Evolutionary conservation across 805 yeast genomes (phyloP), one percentile per base, ranked within the genome.

Genomic region (Candida sithepensis): DNA sequence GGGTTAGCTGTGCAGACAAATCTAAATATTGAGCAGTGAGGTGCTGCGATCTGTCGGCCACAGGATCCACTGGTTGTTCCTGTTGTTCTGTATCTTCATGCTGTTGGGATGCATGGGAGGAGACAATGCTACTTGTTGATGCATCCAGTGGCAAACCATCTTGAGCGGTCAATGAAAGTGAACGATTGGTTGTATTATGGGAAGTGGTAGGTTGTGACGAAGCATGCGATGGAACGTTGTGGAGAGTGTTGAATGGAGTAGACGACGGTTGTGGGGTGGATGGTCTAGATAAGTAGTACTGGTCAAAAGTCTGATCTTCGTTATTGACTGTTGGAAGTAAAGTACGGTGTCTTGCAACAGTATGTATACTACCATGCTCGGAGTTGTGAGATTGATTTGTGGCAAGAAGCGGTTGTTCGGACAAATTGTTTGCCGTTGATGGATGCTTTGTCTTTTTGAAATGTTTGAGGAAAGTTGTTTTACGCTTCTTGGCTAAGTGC

Each of bases 21-120:
- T 44, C 21, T 13, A 30, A 23, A 33, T 46, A 44, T 30, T 54
- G 41, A 16, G 43, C 47, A n/a, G 50, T 43, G 21, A 51, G 52
- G 4, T 42, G 34, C 5, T 36, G 21, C n/a, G 40, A 28, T 21
- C 49, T 43, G 12, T 10, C 28, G 8, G 36, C 30, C 10, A 24
- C 12, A 19, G 36, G 48, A 26, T 41, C 22, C 10, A 34, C 44
- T 3, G 8, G 30, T 26, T 26, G 30, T 12, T 32, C 18, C 16
- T 32, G 36, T 32, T 32, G 36, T 7, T 16, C 14, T 30, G 38
- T 34, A 5, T n/a, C 21, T 34, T n/a, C 19, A 13, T n/a, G 38
- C 16, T n/a, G 38, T 34, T 34, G 20, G 6, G 38, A 34, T 34
- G 4, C 5, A 34, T 14, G 38, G 6, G 38, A 30, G 4, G 34